Evolutionary conservation across 2,329 filamentous ascomycete species (phyloP).

Genomic region (Fusarium algeriense): DNA sequence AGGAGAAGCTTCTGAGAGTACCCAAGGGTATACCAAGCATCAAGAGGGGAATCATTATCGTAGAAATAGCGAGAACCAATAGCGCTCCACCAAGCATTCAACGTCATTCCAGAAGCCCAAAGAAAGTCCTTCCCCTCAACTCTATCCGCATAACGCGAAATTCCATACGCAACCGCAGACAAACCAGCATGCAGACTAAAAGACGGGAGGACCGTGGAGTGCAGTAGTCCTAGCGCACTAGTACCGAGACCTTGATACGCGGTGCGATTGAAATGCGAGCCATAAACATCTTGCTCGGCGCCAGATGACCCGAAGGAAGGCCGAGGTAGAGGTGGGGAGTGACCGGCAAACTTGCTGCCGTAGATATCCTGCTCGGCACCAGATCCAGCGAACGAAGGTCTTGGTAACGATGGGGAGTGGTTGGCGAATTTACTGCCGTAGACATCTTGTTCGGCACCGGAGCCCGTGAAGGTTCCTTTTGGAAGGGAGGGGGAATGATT

Average conservation of each 20-base stretch:
- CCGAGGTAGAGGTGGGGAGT: neutral
- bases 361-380: constrained; percentile 15
- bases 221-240: constrained; percentile 12
- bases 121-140: constrained; percentile 21
- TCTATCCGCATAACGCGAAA: constrained; percentile 12
- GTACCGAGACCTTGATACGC: constrained; percentile 9
- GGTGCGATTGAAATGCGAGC: constrained; percentile 20
- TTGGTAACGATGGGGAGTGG: neutral
- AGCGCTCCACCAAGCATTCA: constrained; percentile 31
- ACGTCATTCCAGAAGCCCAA: constrained; percentile 23
- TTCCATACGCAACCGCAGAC: constrained; percentile 2
- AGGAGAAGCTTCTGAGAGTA: constrained; percentile 21
- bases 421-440: constrained; percentile 1
- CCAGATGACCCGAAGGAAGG: neutral
- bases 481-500: neutral
- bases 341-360: neutral
- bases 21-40: constrained; percentile 4
- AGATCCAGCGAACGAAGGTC: neutral
- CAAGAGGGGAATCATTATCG: neutral
- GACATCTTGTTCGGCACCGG: constrained; percentile 17
- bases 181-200: constrained; percentile 17
- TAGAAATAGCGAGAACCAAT: constrained; percentile 6
- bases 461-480: neutral
- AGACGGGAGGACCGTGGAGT: constrained; percentile 10
- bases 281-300: constrained; percentile 14